Conservation (phyloP, 176 grass and related monocot species). For the Lolium multiflorum region DNA sequence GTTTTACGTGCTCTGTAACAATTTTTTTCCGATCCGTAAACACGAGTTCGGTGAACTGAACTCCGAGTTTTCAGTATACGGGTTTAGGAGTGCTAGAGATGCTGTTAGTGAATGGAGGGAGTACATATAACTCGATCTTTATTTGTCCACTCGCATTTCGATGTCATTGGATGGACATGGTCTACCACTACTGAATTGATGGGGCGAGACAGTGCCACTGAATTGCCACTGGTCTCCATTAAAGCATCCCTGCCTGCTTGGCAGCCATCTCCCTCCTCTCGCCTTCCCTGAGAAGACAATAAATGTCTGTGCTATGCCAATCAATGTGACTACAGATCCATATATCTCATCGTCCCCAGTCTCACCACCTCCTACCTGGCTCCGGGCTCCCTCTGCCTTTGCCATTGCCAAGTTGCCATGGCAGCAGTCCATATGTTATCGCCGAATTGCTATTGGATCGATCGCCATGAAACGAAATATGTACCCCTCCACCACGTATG, state of each 20-base stretch:
- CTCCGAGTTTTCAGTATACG: too few relatives aligned
- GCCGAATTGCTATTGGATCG: neutral
- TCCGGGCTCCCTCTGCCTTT: neutral
- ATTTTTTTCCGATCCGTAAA: too few relatives aligned
- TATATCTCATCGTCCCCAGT: neutral
- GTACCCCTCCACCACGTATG: conserved; percentile 25
- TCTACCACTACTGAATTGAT: conserved; percentile 32
- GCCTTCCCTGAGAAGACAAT: conserved; percentile 32
- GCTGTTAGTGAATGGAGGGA: too few relatives aligned
- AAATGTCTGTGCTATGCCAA: conserved; percentile 61
- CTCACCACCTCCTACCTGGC: neutral
- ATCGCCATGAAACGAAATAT: conserved; percentile 41
- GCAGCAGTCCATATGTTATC: conserved; percentile 16
- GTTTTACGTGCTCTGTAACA: too few relatives aligned
- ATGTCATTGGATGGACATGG: too few relatives aligned
- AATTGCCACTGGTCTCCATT: conserved; percentile 60
- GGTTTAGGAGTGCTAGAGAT: too few relatives aligned
- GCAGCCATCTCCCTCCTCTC: conserved; percentile 20
- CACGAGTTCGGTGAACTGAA: too few relatives aligned
- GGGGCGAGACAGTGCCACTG: conserved; percentile 57
- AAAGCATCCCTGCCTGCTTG: conserved; percentile 50
- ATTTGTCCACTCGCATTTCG: too few relatives aligned
- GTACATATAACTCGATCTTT: too few relatives aligned
- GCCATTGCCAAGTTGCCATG: neutral
- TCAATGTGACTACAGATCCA: conserved; percentile 52